Evolutionary conservation across 2,329 filamentous ascomycete species (phyloP), one percentile per base, ranked within the genome.

Genomic region (Fusarium sp.): DNA sequence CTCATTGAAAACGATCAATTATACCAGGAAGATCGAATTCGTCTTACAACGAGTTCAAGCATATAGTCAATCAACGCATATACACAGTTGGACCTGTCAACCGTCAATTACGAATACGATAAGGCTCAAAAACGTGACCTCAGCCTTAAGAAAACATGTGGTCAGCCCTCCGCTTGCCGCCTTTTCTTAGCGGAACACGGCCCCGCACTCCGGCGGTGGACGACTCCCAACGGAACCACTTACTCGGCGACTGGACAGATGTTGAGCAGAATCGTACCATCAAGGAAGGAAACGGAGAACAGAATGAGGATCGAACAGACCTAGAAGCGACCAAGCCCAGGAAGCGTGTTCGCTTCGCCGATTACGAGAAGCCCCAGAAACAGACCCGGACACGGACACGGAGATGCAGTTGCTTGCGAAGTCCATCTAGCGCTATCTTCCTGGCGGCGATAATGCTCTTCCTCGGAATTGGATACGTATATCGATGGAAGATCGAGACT

Each of bases 401-500:
- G 28, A 70, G 57, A 34, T 57, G 64, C 11, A 60, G 57, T 28
- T 57, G 63, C 54, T 60, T 59, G 26, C 53, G 57, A 7, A 67
- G 61, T 40, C 65, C 57, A n/a, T 63, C 62, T 7, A 70, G 70
- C 54, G 62, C 51, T 5, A 81, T 82, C 78, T 73, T 85, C 40
- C 56, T 85, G 28, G 60, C 83, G 54, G 50, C 82, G 39, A 71
- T 67, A 17, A 19, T 73, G 17, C 34, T 77, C 9, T 42, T 72
- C 28, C 26, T 76, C 15, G 60, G 67, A 26, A 51, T 65, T 19
- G 77, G 81, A 44, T 70, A 84, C 64, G 72, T 81, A 61, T 83
- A 84, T 71, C 63, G 83, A 40, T 85, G 81, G 80, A 80, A 75
- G 57, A 75, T 79, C 33, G 84, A 88, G 70, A 79, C 80, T 7